Percentiles rank a stretch among this genome's conserved stretches.
phyloP scores from a whole-genome alignment of 495 filamentous ascomycete genomes.

The Penicillium atrosanguineum region DNA sequence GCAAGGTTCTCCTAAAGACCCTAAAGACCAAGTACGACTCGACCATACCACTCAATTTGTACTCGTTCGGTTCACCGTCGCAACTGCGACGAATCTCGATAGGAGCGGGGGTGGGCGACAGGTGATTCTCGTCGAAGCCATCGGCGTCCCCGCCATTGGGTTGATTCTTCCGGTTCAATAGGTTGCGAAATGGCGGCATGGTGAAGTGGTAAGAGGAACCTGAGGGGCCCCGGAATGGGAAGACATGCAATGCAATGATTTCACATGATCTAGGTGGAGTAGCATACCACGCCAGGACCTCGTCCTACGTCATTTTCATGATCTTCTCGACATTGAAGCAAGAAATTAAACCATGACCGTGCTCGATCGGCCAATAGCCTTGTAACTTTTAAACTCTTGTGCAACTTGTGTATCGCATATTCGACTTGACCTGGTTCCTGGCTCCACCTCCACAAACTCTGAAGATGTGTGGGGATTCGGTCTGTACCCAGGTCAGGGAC shows the following conservation, averaged over 20 bases:
- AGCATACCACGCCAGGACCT: not conserved
- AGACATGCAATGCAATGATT: not conserved
- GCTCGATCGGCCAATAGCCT: not conserved
- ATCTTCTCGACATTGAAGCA: not conserved
- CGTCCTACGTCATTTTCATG: not conserved
- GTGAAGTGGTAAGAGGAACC: not conserved
- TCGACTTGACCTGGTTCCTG: not conserved
- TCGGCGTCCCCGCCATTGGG: conserved; percentile 45
- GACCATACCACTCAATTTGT: conserved; percentile 76
- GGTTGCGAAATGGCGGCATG: conserved; percentile 73
- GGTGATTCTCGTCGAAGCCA: conserved; percentile 45
- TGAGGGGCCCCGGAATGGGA: not conserved
- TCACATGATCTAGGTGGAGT: conserved; percentile 4
- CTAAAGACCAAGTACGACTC: not conserved
- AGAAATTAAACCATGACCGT: not conserved
- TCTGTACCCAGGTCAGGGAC: not conserved
- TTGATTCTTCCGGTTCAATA: conserved; percentile 61
- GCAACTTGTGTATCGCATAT: not conserved
- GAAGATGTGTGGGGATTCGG: not conserved
- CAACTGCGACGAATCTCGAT: conserved; percentile 60
- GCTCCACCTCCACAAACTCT: not conserved
- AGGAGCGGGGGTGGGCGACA: conserved; percentile 46
- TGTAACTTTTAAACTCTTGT: not conserved
- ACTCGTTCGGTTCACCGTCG: conserved; percentile 64
- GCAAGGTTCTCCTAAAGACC: not conserved